Conservation (phyloP, 1,284 basidiomycete genomes). For the Rhodotorula sp. region DNA sequence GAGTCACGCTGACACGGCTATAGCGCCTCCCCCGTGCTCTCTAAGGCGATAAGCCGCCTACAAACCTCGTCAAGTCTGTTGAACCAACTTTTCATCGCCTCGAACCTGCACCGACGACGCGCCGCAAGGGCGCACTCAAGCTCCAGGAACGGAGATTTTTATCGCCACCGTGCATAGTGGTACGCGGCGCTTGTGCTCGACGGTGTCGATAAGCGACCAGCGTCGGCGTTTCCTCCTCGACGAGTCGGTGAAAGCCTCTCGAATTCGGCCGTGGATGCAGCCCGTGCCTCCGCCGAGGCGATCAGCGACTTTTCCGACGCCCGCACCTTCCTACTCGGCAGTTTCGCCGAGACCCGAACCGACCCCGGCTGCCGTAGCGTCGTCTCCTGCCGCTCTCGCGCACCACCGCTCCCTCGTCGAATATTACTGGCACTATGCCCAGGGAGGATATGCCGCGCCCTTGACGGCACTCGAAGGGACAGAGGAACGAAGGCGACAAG, state of each 20-base stretch:
- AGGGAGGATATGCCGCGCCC: constrained; percentile 30
- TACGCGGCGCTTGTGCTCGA: too few species aligned
- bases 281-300: neutral
- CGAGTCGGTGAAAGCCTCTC: neutral
- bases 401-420: constrained; percentile 31
- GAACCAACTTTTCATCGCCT: too few species aligned
- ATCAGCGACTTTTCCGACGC: neutral
- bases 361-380: neutral
- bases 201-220: too few species aligned
- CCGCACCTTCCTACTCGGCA: neutral
- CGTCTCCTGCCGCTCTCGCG: neutral
- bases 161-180: too few species aligned
- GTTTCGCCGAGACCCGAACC: neutral
- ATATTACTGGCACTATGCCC: constrained; percentile 36
- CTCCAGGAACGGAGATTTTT: too few species aligned
- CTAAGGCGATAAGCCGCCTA: too few species aligned
- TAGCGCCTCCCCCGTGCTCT: too few species aligned
- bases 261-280: neutral
- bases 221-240: neutral
- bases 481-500: constrained; percentile 9
- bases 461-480: constrained; percentile 4
- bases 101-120: too few species aligned
- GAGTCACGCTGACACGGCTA: too few species aligned
- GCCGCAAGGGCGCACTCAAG: too few species aligned
- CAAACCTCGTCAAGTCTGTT: too few species aligned